phyloP scores from a whole-genome alignment of 768 basidiomycete genomes.

The Mycena vulgaris region DNA sequence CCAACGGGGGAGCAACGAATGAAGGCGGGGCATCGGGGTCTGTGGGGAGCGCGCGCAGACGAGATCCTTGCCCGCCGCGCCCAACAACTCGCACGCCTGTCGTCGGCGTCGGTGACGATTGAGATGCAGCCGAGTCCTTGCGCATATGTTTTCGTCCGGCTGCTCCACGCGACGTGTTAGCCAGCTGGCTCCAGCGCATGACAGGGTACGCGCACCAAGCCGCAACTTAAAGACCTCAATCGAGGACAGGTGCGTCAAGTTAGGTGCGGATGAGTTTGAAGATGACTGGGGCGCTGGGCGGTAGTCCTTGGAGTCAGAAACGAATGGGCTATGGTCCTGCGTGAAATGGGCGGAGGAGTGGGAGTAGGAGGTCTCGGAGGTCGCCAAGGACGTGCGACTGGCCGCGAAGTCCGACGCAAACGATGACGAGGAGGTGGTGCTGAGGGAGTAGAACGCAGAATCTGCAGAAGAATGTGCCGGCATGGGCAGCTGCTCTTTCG shows the following conservation, averaged over 20 bases:
- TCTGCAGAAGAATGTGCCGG: not conserved
- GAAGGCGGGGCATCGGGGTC: not conserved
- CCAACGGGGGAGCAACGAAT: too few relatives aligned
- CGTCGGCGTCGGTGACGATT: not conserved
- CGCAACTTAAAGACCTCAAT: constrained; percentile 22
- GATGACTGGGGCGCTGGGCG: not conserved
- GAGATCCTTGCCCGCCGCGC: constrained; percentile 31
- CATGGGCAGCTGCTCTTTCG: constrained; percentile 17
- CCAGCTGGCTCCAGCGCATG: not conserved
- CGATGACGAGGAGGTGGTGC: constrained; percentile 2
- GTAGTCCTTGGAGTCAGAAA: not conserved
- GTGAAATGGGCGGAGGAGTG: not conserved
- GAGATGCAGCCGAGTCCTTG: not conserved
- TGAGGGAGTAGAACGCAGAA: not conserved
- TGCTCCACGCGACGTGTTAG: not conserved
- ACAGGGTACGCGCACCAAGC: not conserved
- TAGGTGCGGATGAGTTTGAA: not conserved
- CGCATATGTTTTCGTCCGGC: not conserved
- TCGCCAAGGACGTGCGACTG: constrained; percentile 12
- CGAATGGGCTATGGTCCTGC: not conserved
- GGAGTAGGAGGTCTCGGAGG: constrained; percentile 24
- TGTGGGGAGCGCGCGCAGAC: constrained; percentile 16
- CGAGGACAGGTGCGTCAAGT: not conserved
- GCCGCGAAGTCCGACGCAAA: not conserved
- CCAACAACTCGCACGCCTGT: constrained; percentile 27